Evolutionary conservation across 2,329 filamentous ascomycete species (phyloP), one percentile per base, ranked within the genome.

Genomic region (Paraphaeosphaeria sporulosa): DNA sequence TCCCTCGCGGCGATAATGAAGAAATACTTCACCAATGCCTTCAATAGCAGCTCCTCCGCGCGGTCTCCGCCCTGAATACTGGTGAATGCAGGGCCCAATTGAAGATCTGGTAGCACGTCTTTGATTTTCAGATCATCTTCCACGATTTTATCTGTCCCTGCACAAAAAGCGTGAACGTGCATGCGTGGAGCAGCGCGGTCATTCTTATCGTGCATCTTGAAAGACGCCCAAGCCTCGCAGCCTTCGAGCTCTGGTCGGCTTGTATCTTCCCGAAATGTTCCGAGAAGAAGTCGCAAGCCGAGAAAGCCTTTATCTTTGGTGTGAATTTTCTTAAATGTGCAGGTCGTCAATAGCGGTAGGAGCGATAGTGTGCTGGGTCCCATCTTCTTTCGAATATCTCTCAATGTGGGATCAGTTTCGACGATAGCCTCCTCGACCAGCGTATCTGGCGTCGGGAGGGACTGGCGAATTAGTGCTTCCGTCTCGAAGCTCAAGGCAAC

Each of bases 11-110:
- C 59, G n/a, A 61, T 56, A 10, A 61, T 58, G 46, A 42, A 61
- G 38, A 46, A 61, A 47, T 58, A 61, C 30, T 61, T 61, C 10
- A 55, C 55, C n/a, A 61, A 36, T 4, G 59, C 59, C 23, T 58
- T 61, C 15, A 61, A 36, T 5, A 55, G 55, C 19, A 54, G 47
- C 21, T 61, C 59, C 21, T 44, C 55, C 23, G 32, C 40, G 30
- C 34, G 43, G 13, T 36, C 55, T 40, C 27, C 38, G 13, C 43
- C 50, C 8, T 53, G 38, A 42, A 61, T 46, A 23, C 46, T 30
- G 19, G 23, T 42, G 38, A 61, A 58, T 4, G 51, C 51, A 23
- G 59, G 36, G 3, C 44, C 49, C 12, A 57, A 23, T 13, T 52
- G 40, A 6, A 61, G 46, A n/a, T 51, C 19, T 3, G 50, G 50